Base-by-base conservation (phyloP, 2,329 filamentous ascomycete genomes). In the Aspergillus fijiensis region DNA sequence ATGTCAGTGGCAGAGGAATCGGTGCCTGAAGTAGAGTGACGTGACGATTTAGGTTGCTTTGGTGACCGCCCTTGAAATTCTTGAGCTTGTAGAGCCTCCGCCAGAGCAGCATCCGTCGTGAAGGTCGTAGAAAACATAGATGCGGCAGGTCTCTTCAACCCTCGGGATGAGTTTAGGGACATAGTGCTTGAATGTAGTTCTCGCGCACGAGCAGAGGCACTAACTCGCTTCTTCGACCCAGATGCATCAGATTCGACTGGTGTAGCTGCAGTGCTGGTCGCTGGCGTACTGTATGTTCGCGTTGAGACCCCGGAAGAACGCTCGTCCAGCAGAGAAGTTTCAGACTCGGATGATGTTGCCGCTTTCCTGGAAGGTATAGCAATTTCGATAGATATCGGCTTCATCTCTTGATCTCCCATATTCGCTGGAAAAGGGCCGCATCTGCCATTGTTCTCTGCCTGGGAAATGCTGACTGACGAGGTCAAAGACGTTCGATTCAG, bases 201-300 rank as follows among this genome's bases (percentile, higher is more conserved):
- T 51, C 76, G 74, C n/a, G 77, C 79, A 57, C 80, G 79, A 48
- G 76, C 75, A 11, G 79, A 76, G 25, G 81, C 78, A 65, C 75
- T 77, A n/a, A 81, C 69, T 31, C 75, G 69, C 45, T 68, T 69
- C 33, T 62, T 69, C 61, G 67, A 50, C 12, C 58, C 60, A 21
- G 64, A 71, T 29, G 67, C 67, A 53, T 75, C 71, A 14, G 79
- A 79, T 25, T 79, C 76, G 23, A 77, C 80, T 4, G 85, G 86
- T 10, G 86, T 88, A 19, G 77, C 79, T 51, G 79, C 76, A 57
- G 81, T 79, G 71, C 85, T 88, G 21, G 87, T 89, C 42, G 79
- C 83, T 4, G 87, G 86, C 3, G 87, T 89, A 60, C 85, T 86
- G 67, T 82, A 84, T 19, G 80, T 83, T 42, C 79, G 77, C 11